Evolutionary conservation across 2,329 filamentous ascomycete genomes (phyloP).

Genomic region (Parascedosporium putredinis): DNA sequence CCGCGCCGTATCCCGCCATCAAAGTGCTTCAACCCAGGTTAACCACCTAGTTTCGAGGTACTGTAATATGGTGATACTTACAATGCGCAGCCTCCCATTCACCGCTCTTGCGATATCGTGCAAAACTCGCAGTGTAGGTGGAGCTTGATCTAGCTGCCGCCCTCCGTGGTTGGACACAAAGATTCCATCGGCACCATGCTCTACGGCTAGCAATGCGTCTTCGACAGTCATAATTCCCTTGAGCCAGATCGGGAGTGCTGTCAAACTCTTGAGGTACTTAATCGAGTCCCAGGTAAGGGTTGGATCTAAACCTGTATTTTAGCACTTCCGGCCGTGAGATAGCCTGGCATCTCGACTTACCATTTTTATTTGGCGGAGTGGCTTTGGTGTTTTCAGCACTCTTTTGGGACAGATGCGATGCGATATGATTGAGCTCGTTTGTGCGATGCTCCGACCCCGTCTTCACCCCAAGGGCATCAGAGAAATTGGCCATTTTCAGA

Average conservation of each 20-base stretch:
- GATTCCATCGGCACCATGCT: conserved; percentile 27
- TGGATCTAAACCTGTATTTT: not conserved
- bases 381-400: not conserved
- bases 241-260: conserved; percentile 24
- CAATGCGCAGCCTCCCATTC: not conserved
- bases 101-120: conserved; percentile 2
- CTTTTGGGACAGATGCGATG: not conserved
- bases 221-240: conserved; percentile 31
- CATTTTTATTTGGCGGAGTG: conserved; percentile 1
- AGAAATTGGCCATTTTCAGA: conserved; percentile 16
- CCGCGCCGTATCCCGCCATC: conserved; percentile 30
- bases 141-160: conserved; percentile 28
- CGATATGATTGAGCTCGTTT: conserved; percentile 2
- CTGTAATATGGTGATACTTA: not conserved
- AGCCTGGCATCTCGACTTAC: not conserved
- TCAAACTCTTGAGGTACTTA: conserved; percentile 9
- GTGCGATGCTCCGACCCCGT: conserved; percentile 11
- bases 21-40: conserved; percentile 11
- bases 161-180: conserved; percentile 33
- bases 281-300: conserved; percentile 12
- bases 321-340: not conserved
- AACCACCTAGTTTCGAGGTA: not conserved
- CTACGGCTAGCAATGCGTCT: conserved; percentile 26
- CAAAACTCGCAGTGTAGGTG: conserved; percentile 16
- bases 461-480: conserved; percentile 10